Evolutionary conservation across 345 rosid species (phyloP), one percentile per base, ranked within the genome.

Genomic region (Kandelia obovata): DNA sequence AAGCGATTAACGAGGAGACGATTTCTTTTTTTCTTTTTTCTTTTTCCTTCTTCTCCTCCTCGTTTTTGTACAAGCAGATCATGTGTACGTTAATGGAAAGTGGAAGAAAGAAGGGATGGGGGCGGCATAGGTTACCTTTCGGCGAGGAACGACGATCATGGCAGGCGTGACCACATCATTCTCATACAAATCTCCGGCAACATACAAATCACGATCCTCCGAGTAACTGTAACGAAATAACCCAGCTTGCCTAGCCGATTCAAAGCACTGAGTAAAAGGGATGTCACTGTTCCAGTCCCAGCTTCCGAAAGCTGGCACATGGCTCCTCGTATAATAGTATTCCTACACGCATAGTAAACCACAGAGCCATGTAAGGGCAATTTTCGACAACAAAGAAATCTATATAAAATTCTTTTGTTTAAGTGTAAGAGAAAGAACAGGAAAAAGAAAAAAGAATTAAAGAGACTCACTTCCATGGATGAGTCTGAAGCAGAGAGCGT

Each of bases 241-340:
- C 5, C 92, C 84, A 19, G 88, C 83, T 16, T 87, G 90, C 34
- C 90, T 79, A 0, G 97, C 90, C 1, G 96, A 80, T 37, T 96
- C 96, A 53, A 96, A 96, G 69, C 99, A 96, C 68, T 92, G 96
- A 67, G 98, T 92, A 78, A 90, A 90, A 0, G 98, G 94, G 27
- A 89, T 82, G 55, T 85, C 89, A 27, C 79, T 87, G 86, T 89
- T 87, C 91, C 98, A 92, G 25, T 96, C 97, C 98, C 99, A 92
- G 90, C 96, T 90, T 7, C 99, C 98, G 64, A 96, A 96, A 5
- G 98, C 96, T 0, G 99, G 99, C 9, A 95, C 89, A 71, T 89
- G 96, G 49, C 81, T 83, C 61, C 92, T 85, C 73, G 72, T 58
- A 65, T 71, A 84, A 49, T 83, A 83, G 60, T 79, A 73, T 34